phyloP scores from a whole-genome alignment of 306 rosid species.

The Malus domestica region DNA sequence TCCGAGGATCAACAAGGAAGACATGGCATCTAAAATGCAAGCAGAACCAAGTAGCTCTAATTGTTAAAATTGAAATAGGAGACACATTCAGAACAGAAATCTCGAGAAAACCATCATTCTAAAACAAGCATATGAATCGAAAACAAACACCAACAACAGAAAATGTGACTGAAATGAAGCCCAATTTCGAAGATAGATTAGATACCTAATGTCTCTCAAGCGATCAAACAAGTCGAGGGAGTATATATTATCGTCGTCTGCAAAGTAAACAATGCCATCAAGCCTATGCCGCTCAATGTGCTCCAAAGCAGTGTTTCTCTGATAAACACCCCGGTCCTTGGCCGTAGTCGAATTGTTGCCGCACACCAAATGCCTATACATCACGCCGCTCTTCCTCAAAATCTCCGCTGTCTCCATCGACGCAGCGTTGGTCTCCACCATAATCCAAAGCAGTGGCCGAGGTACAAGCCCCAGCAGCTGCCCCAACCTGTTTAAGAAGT shows the following conservation, averaged over 20 bases:
- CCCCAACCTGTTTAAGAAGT: constrained; percentile 67
- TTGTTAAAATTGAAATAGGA: neutral
- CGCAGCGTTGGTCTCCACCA: constrained; percentile 74
- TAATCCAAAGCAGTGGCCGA: constrained; percentile 81
- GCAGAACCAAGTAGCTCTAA: neutral
- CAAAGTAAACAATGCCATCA: constrained; percentile 90
- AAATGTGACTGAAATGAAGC: neutral
- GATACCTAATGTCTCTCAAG: constrained; percentile 71
- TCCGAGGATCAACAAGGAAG: neutral
- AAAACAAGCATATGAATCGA: constrained; percentile 2
- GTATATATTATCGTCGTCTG: constrained; percentile 86
- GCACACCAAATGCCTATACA: constrained; percentile 90
- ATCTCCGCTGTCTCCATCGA: constrained; percentile 86
- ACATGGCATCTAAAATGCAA: neutral
- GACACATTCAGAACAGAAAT: neutral
- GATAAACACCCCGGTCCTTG: constrained; percentile 93
- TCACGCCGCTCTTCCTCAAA: constrained; percentile 84
- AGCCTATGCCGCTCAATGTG: constrained; percentile 82
- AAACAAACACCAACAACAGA: neutral
- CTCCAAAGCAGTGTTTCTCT: constrained; percentile 88
- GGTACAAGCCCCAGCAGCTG: constrained; percentile 75
- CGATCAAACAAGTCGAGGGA: constrained; percentile 67
- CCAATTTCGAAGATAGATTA: neutral
- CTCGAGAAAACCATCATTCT: neutral
- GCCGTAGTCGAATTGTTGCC: constrained; percentile 45